A percentile compares a stretch with the other conserved stretches of the same genome.
Conservation (phyloP, 345 rosid genomes). For the Acer yangbiense region DNA sequence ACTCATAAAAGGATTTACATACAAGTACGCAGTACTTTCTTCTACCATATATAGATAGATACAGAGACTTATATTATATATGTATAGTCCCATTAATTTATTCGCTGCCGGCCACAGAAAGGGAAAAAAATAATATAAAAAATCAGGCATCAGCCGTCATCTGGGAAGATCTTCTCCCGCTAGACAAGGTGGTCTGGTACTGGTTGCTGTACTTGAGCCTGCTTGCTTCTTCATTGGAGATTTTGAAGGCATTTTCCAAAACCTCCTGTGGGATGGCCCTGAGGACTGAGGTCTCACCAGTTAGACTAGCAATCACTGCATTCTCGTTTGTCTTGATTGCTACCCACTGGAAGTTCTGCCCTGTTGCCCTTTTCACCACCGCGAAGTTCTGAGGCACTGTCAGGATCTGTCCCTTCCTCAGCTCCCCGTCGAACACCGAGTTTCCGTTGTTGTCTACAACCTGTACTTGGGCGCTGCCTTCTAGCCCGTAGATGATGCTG, state of each 20-base stretch:
- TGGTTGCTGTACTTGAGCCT: slow-evolving; percentile 50
- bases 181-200: slow-evolving; percentile 40
- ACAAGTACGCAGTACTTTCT: no score
- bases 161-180: background rate
- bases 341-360: slow-evolving; percentile 61
- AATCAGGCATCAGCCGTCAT: slow-evolving; percentile 48
- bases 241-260: slow-evolving; percentile 46
- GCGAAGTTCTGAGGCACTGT: slow-evolving; percentile 70
- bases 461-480: slow-evolving; percentile 57
- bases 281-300: slow-evolving; percentile 55
- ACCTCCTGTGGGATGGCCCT: slow-evolving; percentile 60
- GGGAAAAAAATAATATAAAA: background rate
- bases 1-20: no score
- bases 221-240: slow-evolving; percentile 57
- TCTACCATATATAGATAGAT: no score
- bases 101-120: background rate
- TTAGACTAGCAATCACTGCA: slow-evolving; percentile 45
- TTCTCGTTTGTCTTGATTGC: slow-evolving; percentile 66
- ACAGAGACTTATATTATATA: no score
- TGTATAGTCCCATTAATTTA: background rate
- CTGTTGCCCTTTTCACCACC: slow-evolving; percentile 47
- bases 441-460: slow-evolving; percentile 59
- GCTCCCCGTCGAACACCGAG: slow-evolving; percentile 48
- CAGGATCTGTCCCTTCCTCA: slow-evolving; percentile 59
- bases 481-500: slow-evolving; percentile 56